Base-by-base conservation (phyloP, 148 eudicot species). In the Vaccinium vitisidaea region DNA sequence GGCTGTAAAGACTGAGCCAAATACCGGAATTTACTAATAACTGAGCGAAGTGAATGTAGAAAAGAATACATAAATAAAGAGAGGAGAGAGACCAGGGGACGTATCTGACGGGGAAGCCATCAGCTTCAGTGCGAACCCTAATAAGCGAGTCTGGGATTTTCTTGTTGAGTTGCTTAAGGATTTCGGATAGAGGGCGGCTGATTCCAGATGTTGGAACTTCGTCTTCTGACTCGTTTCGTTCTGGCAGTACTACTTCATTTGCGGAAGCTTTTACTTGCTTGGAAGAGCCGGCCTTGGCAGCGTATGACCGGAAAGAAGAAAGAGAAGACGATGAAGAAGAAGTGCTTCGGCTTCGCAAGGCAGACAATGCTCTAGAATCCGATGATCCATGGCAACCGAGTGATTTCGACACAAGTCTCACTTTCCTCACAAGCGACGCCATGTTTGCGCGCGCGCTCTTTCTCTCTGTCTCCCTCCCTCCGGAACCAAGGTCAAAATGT, bases 131-230 rank as follows among this genome's bases (percentile, higher is more conserved):
- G 56, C 98, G 96, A 58, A 59, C 75, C 19, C 83, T 84, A 71
- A 95, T 84, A 21, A 94, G 92, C 32, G 92, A 85, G 14, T 94
- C 95, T 0, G 98, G 98, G 6, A 95, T 94, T 82, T 88, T 92
- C 86, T 94, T 94, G 85, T 94, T 95, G 49, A 95, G 91, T 74
- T 95, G 92, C 71, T 93, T 94, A 12, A 94, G 91, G 46, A 93
- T 89, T 12, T 93, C 94, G 1, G 94, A 92, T 16, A 95, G 90
- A 4, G 98, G 93, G 67, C 90, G 87, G 79, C 98, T 91, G 10
- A 94, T 93, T 43, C 98, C 98, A 23, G 93, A 92, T 0, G 92
- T 93, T 2, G 93, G 90, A 6, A 86, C 25, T 19, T 71, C 90
- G 49, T 30, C 84, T 8, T 84, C 59, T 0, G 84, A 0, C 46